A percentile compares a stretch with the other conserved stretches of the same genome.
These are phyloP conservation scores for Straminergon stramineum DNA, from an alignment of 225 moss, liverwort and hornwort genomes.

Conservation along the genomic window DNA sequence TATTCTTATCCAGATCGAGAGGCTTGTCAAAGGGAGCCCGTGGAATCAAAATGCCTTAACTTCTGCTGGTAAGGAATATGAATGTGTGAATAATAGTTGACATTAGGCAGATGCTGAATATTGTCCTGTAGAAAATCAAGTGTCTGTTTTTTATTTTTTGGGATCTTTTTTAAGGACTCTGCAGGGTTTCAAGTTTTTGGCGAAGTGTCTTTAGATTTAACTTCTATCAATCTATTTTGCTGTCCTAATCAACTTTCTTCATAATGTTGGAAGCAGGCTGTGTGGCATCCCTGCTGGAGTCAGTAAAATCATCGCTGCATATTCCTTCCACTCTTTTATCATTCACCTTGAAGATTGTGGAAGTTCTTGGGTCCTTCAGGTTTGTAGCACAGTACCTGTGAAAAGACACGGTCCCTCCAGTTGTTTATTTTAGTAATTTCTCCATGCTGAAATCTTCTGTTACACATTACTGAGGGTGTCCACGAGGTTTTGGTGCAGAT, in stretches of 20 bases:
- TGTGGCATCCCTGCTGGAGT: conserved; percentile 68
- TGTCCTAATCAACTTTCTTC: neutral
- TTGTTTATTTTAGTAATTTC: neutral
- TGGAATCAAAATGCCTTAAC: conserved; percentile 88
- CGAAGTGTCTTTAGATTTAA: neutral
- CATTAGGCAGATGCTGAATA: neutral
- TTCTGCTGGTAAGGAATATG: conserved; percentile 50
- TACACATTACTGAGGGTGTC: neutral
- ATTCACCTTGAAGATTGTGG: conserved; percentile 55
- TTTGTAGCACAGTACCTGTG: conserved; percentile 3
- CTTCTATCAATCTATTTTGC: neutral
- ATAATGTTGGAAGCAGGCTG: conserved; percentile 45
- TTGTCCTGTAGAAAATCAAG: neutral
- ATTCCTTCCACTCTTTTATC: conserved; percentile 37
- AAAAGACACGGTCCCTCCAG: neutral
- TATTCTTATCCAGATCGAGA: conserved; percentile 51
- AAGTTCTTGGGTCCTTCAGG: conserved; percentile 85
- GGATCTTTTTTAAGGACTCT: neutral
- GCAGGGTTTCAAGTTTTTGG: neutral
- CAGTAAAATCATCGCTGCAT: conserved; percentile 37
- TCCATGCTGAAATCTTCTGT: neutral
- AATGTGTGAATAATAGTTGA: neutral
- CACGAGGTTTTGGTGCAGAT: neutral
- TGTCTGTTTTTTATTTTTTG: neutral
- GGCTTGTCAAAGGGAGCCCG: conserved; percentile 49